phyloP scores from a whole-genome alignment of 2,329 filamentous ascomycete genomes.

The Epichloe typhina region DNA sequence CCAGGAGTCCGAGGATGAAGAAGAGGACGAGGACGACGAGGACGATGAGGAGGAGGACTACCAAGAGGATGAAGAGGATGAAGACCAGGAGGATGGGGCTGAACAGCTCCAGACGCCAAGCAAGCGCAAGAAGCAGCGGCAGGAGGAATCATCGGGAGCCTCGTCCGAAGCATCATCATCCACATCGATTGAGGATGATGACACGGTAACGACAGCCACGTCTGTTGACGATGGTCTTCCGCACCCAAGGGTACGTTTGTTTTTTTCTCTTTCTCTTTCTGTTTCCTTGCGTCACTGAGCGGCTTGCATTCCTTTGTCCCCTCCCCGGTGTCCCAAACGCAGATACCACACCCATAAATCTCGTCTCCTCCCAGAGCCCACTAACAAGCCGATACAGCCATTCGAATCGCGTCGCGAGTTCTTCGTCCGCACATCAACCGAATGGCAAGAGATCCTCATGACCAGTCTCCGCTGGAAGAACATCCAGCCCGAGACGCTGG shows the following conservation, averaged over 20 bases:
- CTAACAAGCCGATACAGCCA: slow-evolving; percentile 42
- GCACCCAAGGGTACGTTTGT: slow-evolving; percentile 41
- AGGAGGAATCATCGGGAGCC: slow-evolving; percentile 28
- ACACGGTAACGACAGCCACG: slow-evolving; percentile 33
- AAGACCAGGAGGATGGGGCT: slow-evolving; percentile 29
- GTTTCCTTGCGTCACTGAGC: no score
- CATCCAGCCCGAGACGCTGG: slow-evolving; percentile 51
- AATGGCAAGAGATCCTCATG: slow-evolving; percentile 84
- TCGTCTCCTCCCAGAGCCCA: not conserved
- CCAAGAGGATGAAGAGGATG: slow-evolving; percentile 36
- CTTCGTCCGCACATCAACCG: slow-evolving; percentile 72
- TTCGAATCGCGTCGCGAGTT: slow-evolving; percentile 90
- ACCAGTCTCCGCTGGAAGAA: slow-evolving; percentile 58
- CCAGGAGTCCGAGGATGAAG: slow-evolving; percentile 46
- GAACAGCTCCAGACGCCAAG: slow-evolving; percentile 35
- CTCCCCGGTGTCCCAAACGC: not conserved
- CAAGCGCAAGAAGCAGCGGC: slow-evolving; percentile 45
- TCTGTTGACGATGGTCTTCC: slow-evolving; percentile 63
- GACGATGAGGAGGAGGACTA: slow-evolving; percentile 49
- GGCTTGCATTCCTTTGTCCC: no score
- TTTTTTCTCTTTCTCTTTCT: not conserved
- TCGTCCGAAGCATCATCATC: slow-evolving; percentile 21
- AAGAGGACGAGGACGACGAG: slow-evolving; percentile 21
- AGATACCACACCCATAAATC: not conserved
- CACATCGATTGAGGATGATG: slow-evolving; percentile 28